These are phyloP conservation scores for Tricladium varicosporioides DNA, from an alignment of 2,329 filamentous ascomycete genomes.

Conservation along the genomic window DNA sequence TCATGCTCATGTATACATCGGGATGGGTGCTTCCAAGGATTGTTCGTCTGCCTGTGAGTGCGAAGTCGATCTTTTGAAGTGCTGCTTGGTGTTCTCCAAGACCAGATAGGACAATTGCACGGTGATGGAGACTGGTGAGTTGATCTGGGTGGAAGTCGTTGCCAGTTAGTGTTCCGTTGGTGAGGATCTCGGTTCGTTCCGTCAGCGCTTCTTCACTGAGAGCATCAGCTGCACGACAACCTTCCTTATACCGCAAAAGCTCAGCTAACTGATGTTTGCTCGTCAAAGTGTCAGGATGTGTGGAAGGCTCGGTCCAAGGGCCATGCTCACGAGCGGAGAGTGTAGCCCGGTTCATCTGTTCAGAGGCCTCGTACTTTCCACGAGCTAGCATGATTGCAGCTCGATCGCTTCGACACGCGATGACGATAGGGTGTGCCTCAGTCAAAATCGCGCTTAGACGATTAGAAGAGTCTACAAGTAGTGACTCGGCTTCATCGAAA, in stretches of 20 bases:
- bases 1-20: constrained; percentile 24
- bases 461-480: constrained; percentile 20
- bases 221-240: constrained; percentile 24
- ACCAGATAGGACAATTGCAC: constrained; percentile 26
- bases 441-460: constrained; percentile 17
- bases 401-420: constrained; percentile 24
- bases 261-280: constrained; percentile 28
- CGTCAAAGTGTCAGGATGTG: constrained; percentile 28
- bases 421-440: constrained; percentile 23
- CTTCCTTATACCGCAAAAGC: constrained; percentile 21
- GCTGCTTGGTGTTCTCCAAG: constrained; percentile 23
- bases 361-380: constrained; percentile 26
- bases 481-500: constrained; percentile 23
- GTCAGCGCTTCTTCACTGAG: constrained; percentile 22
- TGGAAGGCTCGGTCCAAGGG: constrained; percentile 25
- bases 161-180: constrained; percentile 21
- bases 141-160: constrained; percentile 29
- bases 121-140: constrained; percentile 26
- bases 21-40: constrained; percentile 25
- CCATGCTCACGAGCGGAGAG: constrained; percentile 20
- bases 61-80: constrained; percentile 23
- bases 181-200: constrained; percentile 24
- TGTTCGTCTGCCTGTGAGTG: constrained; percentile 16
- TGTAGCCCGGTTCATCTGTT: constrained; percentile 21
- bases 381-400: constrained; percentile 22